Evolutionary conservation across 192 early-diverging fungal genomes (phyloP), one percentile per base, ranked within the genome.

Genomic region (Polychytrium aggregatum): DNA sequence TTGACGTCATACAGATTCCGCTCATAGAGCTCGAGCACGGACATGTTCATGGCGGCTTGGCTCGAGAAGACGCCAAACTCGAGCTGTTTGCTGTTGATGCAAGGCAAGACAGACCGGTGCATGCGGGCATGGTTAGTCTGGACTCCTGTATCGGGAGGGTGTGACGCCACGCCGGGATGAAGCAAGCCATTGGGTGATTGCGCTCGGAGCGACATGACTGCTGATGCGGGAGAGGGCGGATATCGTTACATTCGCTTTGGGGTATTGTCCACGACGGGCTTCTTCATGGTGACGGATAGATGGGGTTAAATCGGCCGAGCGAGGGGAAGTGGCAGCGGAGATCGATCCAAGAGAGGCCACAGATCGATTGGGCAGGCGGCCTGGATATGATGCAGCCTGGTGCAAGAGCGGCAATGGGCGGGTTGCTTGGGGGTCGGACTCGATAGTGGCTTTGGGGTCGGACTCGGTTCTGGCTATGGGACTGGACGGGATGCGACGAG

Each of bases 1-100:
- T 63, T 87, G 83, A 66, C 54, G 56, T 77, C 72, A 45, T 68
- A 78, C 21, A 97, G 71, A 67, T 94, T 86, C 39, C 88, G 82
- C 55, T 96, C 82, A 31, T 85, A 85, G 38, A 95, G 75, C 60
- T 92, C 92, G 31, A 97, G 70, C 46, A 95, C 89, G 10, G 90
- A 76, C 24, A 84, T 75, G 62, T 88, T 86, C 56, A 87, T 83
- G 52, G 91, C 86, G 37, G 90, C 86, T 52, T 85, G 81, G 16
- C 83, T 79, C 44, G 89, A 89, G 22, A 93, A 79, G 11, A 94
- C 86, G 44, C 95, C 89, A 70, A 98, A 98, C 63, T 93, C 84
- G 53, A 98, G 90, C 51, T 85, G 76, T 48, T 90, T 89, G 20
- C 69, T 66, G 44, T 14, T 21, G 1, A 21, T 43, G 1, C 42